Percentiles rank a stretch among this genome's conserved stretches.
Evolutionary conservation across 495 filamentous ascomycete species (phyloP).

Genomic region (Chaetomidium leptoderma): DNA sequence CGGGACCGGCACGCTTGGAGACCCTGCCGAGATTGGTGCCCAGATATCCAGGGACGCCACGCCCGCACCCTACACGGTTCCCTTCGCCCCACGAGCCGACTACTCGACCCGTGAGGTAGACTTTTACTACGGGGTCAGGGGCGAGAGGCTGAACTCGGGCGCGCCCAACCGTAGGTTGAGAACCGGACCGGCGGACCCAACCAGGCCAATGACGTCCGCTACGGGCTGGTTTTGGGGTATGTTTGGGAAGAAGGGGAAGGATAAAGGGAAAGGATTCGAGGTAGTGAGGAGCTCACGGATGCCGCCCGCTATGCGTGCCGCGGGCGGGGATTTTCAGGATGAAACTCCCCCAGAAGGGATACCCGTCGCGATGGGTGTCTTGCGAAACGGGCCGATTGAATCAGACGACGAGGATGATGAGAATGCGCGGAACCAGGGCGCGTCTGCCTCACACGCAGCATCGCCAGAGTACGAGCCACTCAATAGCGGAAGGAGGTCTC

Average conservation of each 20-base stretch:
- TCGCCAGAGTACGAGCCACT: constrained; percentile 39
- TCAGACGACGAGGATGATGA: constrained; percentile 54
- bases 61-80: constrained; percentile 36
- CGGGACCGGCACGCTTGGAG: constrained; percentile 26
- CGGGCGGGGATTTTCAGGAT: constrained; percentile 51
- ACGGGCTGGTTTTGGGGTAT: constrained; percentile 81
- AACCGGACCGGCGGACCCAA: constrained; percentile 93
- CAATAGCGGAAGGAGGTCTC: constrained; percentile 41
- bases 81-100: constrained; percentile 57
- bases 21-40: constrained; percentile 39
- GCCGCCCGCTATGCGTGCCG: constrained; percentile 53
- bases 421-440: constrained; percentile 23
- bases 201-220: constrained; percentile 79
- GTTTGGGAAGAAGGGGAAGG: constrained; percentile 77
- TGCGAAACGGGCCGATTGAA: constrained; percentile 55
- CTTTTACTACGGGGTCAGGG: constrained; percentile 89
- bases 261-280: constrained; percentile 91
- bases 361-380: constrained; percentile 54
- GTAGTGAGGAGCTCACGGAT: constrained; percentile 83
- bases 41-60: constrained; percentile 40
- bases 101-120: constrained; percentile 91
- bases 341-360: constrained; percentile 51
- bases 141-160: constrained; percentile 77
- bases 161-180: constrained; percentile 76
- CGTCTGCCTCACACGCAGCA: constrained; percentile 24